Evolutionary conservation across 2,329 filamentous ascomycete genomes (phyloP), one percentile per base, ranked within the genome.

Genomic region (Botrytis fragariae): DNA sequence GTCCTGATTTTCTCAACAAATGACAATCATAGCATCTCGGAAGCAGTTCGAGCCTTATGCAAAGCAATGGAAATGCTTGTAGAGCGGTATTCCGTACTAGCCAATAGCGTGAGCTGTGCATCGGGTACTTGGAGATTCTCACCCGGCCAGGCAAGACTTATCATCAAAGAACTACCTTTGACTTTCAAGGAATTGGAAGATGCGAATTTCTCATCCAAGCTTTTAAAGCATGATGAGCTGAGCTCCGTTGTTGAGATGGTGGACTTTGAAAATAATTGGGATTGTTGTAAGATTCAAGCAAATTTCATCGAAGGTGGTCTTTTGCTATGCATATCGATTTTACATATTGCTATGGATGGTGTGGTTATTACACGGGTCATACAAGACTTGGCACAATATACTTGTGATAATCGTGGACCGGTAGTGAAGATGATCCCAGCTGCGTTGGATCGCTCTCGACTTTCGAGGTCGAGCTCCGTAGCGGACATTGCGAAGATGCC

Each of bases 231-330:
- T 32, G 42, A 64, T 9, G 39, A 20, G 0, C 62, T 64, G 16
- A 64, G 39, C 29, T 63, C 61, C n/a, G 25, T 63, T 20, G 37
- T 39, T 18, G n/a, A 44, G 25, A 44, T 44, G 39, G 25, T 14
- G n/a, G 39, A 63, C 39, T 63, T 29, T 20, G 61, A 63, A 42
- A 63, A 63, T 29, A 39, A 63, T 44, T 63, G 39, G 39, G 61
- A 63, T 63, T 63, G 61, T 39, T 63, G 61, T n/a, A 44, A 39
- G 29, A 63, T 63, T 42, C 61, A 63, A 8, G 61, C 61, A 18
- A 63, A 63, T 29, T 63, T 63, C 20, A 63, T 63, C n/a, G 29
- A 63, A 63, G 61, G 61, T 2, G 61, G 61, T 20, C 61, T 63
- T n/a, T 29, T 63, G 39, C n/a, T 63, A 18, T 63, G 39, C 16